Evolutionary conservation across 331 rosid genomes (phyloP).

Genomic region (Pyrus hybrid): DNA sequence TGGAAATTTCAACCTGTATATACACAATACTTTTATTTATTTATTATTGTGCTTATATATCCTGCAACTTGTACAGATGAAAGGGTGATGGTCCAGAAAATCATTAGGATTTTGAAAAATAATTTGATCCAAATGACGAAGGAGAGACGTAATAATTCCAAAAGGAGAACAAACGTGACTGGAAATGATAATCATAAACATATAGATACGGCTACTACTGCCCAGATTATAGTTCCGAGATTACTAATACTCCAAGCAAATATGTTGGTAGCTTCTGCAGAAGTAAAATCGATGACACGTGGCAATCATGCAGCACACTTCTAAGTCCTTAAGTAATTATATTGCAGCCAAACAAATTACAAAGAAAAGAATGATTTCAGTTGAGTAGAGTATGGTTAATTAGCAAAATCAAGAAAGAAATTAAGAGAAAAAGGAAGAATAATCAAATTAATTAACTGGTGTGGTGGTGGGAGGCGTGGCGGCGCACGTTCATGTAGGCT

Average conservation of each 20-base stretch:
- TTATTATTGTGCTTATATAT: too few species aligned
- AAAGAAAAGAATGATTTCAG: neutral
- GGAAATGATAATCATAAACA: neutral
- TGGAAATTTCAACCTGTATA: too few species aligned
- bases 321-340: neutral
- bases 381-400: neutral
- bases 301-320: slow-evolving; percentile 14
- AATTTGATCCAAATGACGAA: neutral
- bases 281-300: neutral
- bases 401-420: neutral
- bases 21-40: too few species aligned
- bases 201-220: too few species aligned
- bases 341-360: neutral
- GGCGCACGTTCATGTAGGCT: slow-evolving; percentile 21
- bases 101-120: too few species aligned
- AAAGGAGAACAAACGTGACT: neutral
- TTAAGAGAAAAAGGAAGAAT: neutral
- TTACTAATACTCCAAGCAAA: neutral
- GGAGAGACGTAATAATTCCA: neutral
- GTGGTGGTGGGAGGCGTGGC: slow-evolving; percentile 12
- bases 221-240: neutral
- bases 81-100: too few species aligned
- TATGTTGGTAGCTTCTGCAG: neutral
- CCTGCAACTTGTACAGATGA: too few species aligned
- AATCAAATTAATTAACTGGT: neutral